Conservation (phyloP, 2,329 filamentous ascomycete genomes). For the Cordyceps farinosa region DNA sequence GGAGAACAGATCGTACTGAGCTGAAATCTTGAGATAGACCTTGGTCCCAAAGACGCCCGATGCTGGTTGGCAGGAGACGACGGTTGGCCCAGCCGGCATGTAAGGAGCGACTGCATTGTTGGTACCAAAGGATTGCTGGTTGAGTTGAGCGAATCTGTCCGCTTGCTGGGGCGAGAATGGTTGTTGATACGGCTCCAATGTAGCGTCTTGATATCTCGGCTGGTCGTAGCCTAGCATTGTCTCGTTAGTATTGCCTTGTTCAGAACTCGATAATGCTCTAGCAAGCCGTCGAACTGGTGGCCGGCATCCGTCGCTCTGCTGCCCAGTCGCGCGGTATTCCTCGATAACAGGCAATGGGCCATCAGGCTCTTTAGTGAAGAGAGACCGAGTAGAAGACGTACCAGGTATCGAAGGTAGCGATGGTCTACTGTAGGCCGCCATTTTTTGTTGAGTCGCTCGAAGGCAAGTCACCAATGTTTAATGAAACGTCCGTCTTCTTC, state of each 20-base stretch:
- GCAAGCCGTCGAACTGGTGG: neutral
- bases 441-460: slow-evolving; percentile 22
- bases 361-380: no score
- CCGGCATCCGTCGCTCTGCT: neutral
- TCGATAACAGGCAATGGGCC: neutral
- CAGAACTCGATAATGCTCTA: no score
- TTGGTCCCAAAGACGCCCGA: slow-evolving; percentile 67
- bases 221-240: slow-evolving; percentile 53
- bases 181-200: slow-evolving; percentile 51
- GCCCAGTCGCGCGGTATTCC: neutral
- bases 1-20: slow-evolving; percentile 65
- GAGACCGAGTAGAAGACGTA: slow-evolving; percentile 47
- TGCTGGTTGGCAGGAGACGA: slow-evolving; percentile 67
- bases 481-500: neutral
- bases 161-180: slow-evolving; percentile 41
- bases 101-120: slow-evolving; percentile 65
- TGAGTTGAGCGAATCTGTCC: slow-evolving; percentile 51
- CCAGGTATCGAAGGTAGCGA: slow-evolving; percentile 76
- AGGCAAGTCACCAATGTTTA: neutral
- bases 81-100: slow-evolving; percentile 55
- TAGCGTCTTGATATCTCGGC: slow-evolving; percentile 57
- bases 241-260: slow-evolving; percentile 1
- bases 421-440: slow-evolving; percentile 67
- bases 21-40: slow-evolving; percentile 69
- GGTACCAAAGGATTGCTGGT: slow-evolving; percentile 54